Evolutionary conservation across 306 rosid genomes (phyloP), one percentile per base, ranked within the genome.

Genomic region (Dalbergia oliveri): DNA sequence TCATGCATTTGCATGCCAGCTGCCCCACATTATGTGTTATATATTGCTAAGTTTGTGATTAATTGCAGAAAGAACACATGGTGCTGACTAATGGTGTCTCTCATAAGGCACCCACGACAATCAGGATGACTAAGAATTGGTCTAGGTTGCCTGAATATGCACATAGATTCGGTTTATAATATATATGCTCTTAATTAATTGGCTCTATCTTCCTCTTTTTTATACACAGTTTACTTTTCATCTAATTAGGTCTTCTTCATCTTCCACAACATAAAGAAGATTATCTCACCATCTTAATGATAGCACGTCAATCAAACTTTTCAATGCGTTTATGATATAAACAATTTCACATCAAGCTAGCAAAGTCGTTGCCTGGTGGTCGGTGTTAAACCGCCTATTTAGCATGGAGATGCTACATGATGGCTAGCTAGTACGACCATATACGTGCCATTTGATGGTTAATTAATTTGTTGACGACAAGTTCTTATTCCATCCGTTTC

Each of bases 21-120:
- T 26, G 31, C 31, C 2, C 31, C 1, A 26, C 31, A 26, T 26
- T 26, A 26, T 2, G 1, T 26, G 31, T 26, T 26, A 2, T 26
- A 26, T 2, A 26, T 26, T 26, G 31, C 31, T 26, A 26, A 16
- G 3, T 54, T 7, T 64, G 57, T 35, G 63, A 72, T 16, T 54
- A 54, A 54, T 34, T 13, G 50, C 21, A 75, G 60, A 59, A 31
- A 72, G 18, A 37, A 82, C 90, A 88, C 88, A 88, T 88, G 91
- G 61, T 73, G 87, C 74, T 77, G 88, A 85, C 66, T 79, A 82
- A 91, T 87, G 54, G 81, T 88, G 94, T 89, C 89, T 84, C 84
- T 78, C 82, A 66, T 66, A 88, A 88, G 86, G 67, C 75, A 85
- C 75, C 75, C 78, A 73, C 79, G 35, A 51, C 82, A 39, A 66